Conservation (phyloP, 2,329 filamentous ascomycete genomes). For the Aschersonia sp. region DNA sequence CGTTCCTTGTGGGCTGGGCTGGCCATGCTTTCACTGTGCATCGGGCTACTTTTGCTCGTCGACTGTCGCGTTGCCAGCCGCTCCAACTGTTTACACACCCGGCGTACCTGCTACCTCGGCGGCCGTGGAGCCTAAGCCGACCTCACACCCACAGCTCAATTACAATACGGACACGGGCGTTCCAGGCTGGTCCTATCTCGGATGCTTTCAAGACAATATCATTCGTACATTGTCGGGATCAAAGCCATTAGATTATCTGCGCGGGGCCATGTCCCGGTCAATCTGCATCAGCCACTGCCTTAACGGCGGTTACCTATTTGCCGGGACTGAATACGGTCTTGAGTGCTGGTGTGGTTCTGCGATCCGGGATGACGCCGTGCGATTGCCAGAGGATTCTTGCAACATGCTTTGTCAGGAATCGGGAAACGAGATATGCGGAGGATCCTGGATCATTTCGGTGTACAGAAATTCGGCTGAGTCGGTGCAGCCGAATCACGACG, state of each 20-base stretch:
- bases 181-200: constrained; percentile 13
- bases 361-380: constrained; percentile 10
- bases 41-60: constrained; percentile 14
- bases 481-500: background rate
- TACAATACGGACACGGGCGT: background rate
- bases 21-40: constrained; percentile 16
- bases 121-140: background rate
- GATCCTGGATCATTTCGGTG: constrained; percentile 12
- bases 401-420: constrained; percentile 8
- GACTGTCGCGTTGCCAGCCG: background rate
- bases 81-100: background rate
- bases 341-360: constrained; percentile 36
- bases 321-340: constrained; percentile 32
- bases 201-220: constrained; percentile 16
- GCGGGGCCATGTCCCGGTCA: constrained; percentile 29
- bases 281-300: constrained; percentile 33
- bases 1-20: constrained; percentile 14
- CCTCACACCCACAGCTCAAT: background rate
- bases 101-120: background rate
- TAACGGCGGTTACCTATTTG: constrained; percentile 23
- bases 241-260: constrained; percentile 11
- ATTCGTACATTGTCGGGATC: constrained; percentile 9
- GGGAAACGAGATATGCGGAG: constrained; percentile 9
- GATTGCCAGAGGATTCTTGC: constrained; percentile 11
- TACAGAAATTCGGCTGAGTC: constrained; percentile 3